Base-by-base conservation (phyloP, 2,329 filamentous ascomycete species). In the Calonectria hongkongensis region DNA sequence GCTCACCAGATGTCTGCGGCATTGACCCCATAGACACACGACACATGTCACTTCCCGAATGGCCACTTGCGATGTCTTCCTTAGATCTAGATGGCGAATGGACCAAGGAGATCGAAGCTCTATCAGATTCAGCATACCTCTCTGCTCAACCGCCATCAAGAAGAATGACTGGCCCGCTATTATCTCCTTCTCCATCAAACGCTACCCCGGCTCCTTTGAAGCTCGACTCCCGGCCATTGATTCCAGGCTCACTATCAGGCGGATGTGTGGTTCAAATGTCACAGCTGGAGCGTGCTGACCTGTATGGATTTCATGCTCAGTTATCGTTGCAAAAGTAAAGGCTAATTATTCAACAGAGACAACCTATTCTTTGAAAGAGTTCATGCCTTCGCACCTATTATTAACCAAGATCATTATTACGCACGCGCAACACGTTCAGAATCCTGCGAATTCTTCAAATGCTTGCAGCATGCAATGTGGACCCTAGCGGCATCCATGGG, bases 281-380 rank as follows among this genome's bases (percentile, higher is more conserved):
- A 30, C 25, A 25, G 27, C 25, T 51, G 5, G 48, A 51, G 16
- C 25, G 25, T 6, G 48, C 48, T 8, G 48, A 51, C 48, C 18
- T 51, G 48, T 51, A 51, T 21, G 48, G 15, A 51, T 18, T 9
- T 2, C 6, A 30, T 28, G 15, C 7, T 4, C 7, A 9, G n/a
- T 10, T 36, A 36, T 21, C 21, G 21, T 51, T 28, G 48, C 13
- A 16, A 9, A 25, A 28, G 48, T 16, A 6, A 8, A 16, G 48
- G 28, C 25, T 51, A 27, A 51, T 16, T 28, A 4, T 3, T 51
- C 2, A 3, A n/a, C 16, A 51, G 48, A 51, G 48, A 51, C 15
- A 51, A 51, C 5, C 48, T 51, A 8, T 51, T 51, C 25, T 51
- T 51, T 51, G 48, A 51, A 51, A 51, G 48, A 12, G 48, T 51